A percentile compares a stretch with the other conserved stretches of the same genome.
Conservation (phyloP, 345 rosid species). For the Populus alba region DNA sequence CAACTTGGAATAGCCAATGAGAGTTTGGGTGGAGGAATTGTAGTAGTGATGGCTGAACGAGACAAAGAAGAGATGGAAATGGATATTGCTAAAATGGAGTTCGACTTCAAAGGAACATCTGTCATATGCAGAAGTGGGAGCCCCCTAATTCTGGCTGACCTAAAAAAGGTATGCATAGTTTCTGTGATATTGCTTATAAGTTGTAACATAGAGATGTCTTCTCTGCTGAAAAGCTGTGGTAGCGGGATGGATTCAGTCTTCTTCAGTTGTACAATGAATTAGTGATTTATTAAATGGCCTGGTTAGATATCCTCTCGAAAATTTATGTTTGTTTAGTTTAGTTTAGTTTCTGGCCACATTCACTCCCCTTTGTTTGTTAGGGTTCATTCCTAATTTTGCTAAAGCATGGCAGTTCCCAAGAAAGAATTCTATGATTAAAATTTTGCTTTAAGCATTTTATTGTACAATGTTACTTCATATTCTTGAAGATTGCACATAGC, state of each 20-base stretch:
- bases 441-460: background rate
- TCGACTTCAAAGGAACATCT: conserved; percentile 62
- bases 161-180: conserved; percentile 49
- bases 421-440: background rate
- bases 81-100: conserved; percentile 79
- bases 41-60: conserved; percentile 74
- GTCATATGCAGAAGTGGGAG: conserved; percentile 79
- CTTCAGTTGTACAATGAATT: background rate
- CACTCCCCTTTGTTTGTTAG: background rate
- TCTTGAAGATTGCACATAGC: background rate
- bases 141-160: conserved; percentile 65
- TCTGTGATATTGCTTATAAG: background rate
- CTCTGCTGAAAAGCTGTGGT: background rate
- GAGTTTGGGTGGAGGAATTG: conserved; percentile 71
- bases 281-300: conserved; percentile 1
- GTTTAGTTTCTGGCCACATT: background rate
- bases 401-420: background rate
- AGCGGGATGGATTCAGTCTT: background rate
- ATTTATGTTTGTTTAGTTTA: background rate
- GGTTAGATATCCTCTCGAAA: background rate
- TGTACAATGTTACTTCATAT: background rate
- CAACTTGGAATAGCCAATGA: conserved; percentile 73
- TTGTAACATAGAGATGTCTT: conserved; percentile 8
- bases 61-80: conserved; percentile 85
- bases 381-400: background rate